Evolutionary conservation across 2,329 filamentous ascomycete genomes (phyloP).

Genomic region (Pseudonectria foliicola): DNA sequence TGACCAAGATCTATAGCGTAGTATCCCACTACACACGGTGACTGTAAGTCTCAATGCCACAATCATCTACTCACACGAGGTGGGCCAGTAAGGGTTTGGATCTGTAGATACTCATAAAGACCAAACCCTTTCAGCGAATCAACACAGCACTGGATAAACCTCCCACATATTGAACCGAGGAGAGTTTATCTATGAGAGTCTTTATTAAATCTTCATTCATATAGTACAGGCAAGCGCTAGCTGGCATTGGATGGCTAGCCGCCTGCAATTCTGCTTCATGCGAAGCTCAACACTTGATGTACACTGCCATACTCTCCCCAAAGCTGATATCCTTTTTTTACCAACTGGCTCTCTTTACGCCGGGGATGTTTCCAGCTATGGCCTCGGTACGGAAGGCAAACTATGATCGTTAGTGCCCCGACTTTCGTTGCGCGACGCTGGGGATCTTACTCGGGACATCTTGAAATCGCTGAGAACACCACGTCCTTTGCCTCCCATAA

Average conservation of each 20-base stretch:
- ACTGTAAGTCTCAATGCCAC: no score
- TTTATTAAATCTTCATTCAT: neutral
- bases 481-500: slow-evolving; percentile 80
- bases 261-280: no score
- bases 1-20: no score
- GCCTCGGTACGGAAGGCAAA: slow-evolving; percentile 92
- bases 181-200: neutral
- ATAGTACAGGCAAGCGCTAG: neutral
- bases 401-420: slow-evolving; percentile 41
- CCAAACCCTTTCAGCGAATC: no score
- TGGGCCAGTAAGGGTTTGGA: no score
- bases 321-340: slow-evolving; percentile 38
- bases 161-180: no score
- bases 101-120: no score
- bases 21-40: no score
- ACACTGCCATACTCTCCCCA: slow-evolving; percentile 9
- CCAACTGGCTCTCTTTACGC: slow-evolving; percentile 96
- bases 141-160: no score
- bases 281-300: slow-evolving; percentile 11
- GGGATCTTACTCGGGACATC: slow-evolving; percentile 69
- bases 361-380: slow-evolving; percentile 75
- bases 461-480: slow-evolving; percentile 93
- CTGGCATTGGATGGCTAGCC: no score
- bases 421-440: neutral
- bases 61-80: no score